A percentile compares a stretch with the other conserved stretches of the same genome.
These are phyloP conservation scores for Zasmidium citrigriseum DNA, from an alignment of 2,329 filamentous ascomycete genomes.

Conservation along the genomic window DNA sequence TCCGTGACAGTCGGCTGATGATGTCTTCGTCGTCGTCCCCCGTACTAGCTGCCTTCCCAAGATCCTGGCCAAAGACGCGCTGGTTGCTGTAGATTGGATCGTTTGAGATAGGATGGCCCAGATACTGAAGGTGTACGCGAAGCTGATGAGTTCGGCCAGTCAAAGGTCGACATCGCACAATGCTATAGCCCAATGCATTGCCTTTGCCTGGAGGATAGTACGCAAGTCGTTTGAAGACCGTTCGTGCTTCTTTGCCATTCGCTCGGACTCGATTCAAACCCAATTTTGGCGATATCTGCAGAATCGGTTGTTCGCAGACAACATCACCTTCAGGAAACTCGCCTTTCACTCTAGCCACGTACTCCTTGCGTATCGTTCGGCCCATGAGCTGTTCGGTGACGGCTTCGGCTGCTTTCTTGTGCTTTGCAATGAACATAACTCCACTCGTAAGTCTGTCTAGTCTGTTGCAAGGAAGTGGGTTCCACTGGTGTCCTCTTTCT, in stretches of 20 bases:
- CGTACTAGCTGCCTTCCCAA: constrained; percentile 68
- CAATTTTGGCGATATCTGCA: constrained; percentile 91
- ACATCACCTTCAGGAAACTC: constrained; percentile 89
- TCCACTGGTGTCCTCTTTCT: constrained; percentile 62
- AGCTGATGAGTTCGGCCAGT: constrained; percentile 95
- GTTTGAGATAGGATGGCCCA: constrained; percentile 94
- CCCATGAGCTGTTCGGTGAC: constrained; percentile 75
- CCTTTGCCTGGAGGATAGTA: constrained; percentile 67
- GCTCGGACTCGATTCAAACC: constrained; percentile 93
- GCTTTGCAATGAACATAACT: constrained; percentile 97
- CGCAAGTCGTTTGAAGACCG: constrained; percentile 88
- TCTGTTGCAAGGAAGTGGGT: constrained; percentile 80
- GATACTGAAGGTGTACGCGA: constrained; percentile 88
- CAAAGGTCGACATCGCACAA: constrained; percentile 89
- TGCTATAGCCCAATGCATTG: constrained; percentile 69
- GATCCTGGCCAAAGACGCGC: constrained; percentile 79
- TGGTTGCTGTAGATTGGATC: constrained; percentile 97
- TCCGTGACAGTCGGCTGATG: constrained; percentile 77
- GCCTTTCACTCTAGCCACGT: constrained; percentile 86
- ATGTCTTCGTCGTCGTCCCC: constrained; percentile 84
- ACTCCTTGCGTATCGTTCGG: constrained; percentile 90
- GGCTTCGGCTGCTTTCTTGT: constrained; percentile 73
- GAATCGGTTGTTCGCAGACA: constrained; percentile 88
- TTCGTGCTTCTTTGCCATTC: constrained; percentile 84
- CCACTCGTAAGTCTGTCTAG: constrained; percentile 91